These are phyloP conservation scores for Ballota nigra DNA, from an alignment of 257 asterid genomes.

Conservation along the genomic window DNA sequence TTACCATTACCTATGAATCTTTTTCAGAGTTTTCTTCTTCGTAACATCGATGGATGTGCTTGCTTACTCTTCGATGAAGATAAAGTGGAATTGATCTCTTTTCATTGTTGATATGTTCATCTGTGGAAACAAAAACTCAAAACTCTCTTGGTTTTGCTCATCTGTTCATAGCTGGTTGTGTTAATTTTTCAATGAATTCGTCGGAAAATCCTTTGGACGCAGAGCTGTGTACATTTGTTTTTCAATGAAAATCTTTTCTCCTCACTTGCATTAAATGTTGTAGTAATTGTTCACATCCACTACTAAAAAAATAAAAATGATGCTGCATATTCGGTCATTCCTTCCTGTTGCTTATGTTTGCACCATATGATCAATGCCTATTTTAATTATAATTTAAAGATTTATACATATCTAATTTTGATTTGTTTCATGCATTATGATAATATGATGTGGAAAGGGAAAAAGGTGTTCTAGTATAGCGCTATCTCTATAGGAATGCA, in stretches of 20 bases:
- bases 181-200: not conserved
- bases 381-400: not conserved
- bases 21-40: not conserved
- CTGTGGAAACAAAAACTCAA: not conserved
- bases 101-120: slow-evolving; percentile 3
- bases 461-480: not conserved
- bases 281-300: not conserved
- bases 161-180: not conserved
- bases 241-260: not conserved
- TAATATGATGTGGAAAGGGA: not conserved
- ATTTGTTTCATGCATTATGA: not conserved
- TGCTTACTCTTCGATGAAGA: not conserved
- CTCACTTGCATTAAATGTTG: not conserved
- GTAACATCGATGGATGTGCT: not conserved
- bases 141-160: not conserved
- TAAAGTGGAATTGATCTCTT: not conserved
- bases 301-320: not conserved
- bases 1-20: not conserved
- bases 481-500: not conserved
- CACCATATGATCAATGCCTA: slow-evolving; percentile 4
- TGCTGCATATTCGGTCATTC: not conserved
- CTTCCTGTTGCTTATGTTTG: slow-evolving; percentile 11
- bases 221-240: not conserved
- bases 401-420: not conserved
- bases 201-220: not conserved